Base-by-base conservation (phyloP, 1,284 basidiomycete species). In the Leccinum griseonigrum region DNA sequence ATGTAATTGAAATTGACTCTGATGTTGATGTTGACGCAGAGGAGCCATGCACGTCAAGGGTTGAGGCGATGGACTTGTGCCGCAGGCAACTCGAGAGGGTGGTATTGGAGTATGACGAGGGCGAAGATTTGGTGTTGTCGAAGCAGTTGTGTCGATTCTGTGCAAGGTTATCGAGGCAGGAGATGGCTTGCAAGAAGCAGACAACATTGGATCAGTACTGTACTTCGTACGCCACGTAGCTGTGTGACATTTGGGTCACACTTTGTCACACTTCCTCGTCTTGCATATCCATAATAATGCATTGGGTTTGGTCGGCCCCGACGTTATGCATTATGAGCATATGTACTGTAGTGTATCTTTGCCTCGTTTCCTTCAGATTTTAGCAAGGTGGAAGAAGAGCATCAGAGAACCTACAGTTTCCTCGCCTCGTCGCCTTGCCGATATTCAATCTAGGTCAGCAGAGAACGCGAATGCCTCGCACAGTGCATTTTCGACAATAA, bases 261-360 rank as follows among this genome's bases (percentile, higher is more conserved):
- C 10, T 14, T 43, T 43, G 4, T 43, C 16, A 16, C 40, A 43
- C 40, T n/a, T 43, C 40, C 55, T 84, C 10, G 51, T 79, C 29
- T 43, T 43, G 40, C 14, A n/a, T 43, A 67, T 83, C 18, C 76
- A 83, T 11, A 85, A 86, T 63, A 75, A 74, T 53, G 60, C 76
- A 38, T 38, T 38, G 36, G 36, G 36, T 38, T 38, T 38, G 36
- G 36, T 38, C 10, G 11, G 36, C 36, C 36, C 36, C 36, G 36
- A 38, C 36, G 36, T 38, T 38, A 38, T 38, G 36, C 36, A 38
- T 38, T 38, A 38, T 38, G 36, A 38, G 36, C 36, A 38, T 38
- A 38, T 48, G 83, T 34, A 63, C 66, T 70, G 63, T 83, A 6
- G 60, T 71, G n/a, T n/a, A n/a, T n/a, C n/a, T n/a, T n/a, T n/a